Evolutionary conservation across 1,284 basidiomycete species (phyloP).

Genomic region (Pisolithus thermaeus): DNA sequence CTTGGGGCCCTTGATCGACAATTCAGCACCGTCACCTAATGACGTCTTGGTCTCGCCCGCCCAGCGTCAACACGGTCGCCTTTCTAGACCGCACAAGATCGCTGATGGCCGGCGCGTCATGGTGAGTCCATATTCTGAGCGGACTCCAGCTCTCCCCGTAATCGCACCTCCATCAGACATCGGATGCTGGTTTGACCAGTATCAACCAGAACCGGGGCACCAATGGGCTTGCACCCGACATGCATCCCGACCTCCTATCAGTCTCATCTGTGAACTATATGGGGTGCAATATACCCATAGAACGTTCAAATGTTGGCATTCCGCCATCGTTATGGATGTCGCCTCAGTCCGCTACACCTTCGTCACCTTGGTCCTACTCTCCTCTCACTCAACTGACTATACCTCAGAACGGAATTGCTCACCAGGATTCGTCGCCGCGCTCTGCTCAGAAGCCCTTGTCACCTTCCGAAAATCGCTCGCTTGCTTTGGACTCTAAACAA

Average conservation of each 20-base stretch:
- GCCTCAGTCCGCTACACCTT: constrained; percentile 45
- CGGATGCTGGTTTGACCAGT: constrained; percentile 18
- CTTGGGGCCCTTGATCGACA: constrained; percentile 6
- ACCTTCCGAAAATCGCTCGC: constrained; percentile 39
- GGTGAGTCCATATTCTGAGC: constrained; percentile 9
- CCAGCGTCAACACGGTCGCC: constrained; percentile 6
- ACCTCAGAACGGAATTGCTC: constrained; percentile 30
- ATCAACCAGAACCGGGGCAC: constrained; percentile 6
- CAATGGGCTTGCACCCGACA: constrained; percentile 7
- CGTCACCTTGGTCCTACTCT: constrained; percentile 32
- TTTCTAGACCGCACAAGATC: constrained; percentile 12
- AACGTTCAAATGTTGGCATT: constrained; percentile 50
- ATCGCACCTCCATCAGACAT: constrained; percentile 9
- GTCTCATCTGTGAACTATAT: constrained; percentile 25
- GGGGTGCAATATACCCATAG: constrained; percentile 32
- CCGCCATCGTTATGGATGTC: constrained; percentile 82
- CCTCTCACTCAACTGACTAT: constrained; percentile 29
- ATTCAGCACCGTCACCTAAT: constrained; percentile 5
- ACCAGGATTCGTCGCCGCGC: constrained; percentile 31
- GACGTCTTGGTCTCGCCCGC: constrained; percentile 8
- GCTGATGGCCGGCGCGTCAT: constrained; percentile 8
- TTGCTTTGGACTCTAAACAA: constrained; percentile 45
- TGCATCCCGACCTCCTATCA: constrained; percentile 16
- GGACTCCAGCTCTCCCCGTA: neutral
- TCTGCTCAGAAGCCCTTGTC: constrained; percentile 30